Evolutionary conservation across 768 basidiomycete genomes (phyloP).

Genomic region (Udeniomyces megalosporus): DNA sequence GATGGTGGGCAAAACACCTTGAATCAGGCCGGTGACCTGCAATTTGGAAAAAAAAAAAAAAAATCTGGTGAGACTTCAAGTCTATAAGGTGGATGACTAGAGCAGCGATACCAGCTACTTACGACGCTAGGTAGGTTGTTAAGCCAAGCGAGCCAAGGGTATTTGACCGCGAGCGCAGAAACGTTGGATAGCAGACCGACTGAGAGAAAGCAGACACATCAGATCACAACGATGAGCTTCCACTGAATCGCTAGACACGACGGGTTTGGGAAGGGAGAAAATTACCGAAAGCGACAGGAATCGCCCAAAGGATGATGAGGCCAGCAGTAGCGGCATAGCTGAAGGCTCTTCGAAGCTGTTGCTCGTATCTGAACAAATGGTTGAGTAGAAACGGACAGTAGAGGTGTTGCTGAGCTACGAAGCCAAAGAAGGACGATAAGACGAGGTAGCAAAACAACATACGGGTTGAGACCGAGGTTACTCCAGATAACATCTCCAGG

Average conservation of each 20-base stretch:
- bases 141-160: constrained; percentile 67
- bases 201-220: constrained; percentile 17
- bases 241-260: not conserved
- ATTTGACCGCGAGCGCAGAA: constrained; percentile 45
- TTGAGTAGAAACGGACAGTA: too few species aligned
- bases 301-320: constrained; percentile 71
- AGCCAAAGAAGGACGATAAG: not conserved
- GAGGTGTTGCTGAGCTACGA: not conserved
- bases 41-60: constrained; percentile 18
- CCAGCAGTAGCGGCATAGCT: constrained; percentile 62
- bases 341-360: constrained; percentile 46
- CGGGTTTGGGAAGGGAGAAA: not conserved
- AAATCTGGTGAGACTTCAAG: not conserved
- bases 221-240: not conserved
- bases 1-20: constrained; percentile 76
- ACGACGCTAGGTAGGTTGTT: constrained; percentile 43
- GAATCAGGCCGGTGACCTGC: constrained; percentile 28
- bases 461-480: constrained; percentile 76
- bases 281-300: constrained; percentile 43
- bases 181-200: constrained; percentile 77
- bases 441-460: not conserved
- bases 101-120: not conserved
- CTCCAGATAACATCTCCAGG: constrained; percentile 85
- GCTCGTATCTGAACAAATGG: constrained; percentile 49
- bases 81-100: not conserved